phyloP scores from a whole-genome alignment of 306 rosid genomes.

The Hippophae rhamnoides region DNA sequence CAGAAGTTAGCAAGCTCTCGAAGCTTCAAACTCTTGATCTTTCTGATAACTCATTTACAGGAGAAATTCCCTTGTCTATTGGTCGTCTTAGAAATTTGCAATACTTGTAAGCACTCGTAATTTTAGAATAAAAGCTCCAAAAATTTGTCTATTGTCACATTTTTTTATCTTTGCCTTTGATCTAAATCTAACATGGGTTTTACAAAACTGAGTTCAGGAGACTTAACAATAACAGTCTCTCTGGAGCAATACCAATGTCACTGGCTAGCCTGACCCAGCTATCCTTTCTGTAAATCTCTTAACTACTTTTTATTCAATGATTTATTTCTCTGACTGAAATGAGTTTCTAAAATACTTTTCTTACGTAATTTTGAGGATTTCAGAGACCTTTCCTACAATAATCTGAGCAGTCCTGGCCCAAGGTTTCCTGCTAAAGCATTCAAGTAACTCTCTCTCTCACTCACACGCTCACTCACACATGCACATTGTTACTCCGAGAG shows the following conservation, averaged over 20 bases:
- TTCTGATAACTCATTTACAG: slow-evolving; percentile 64
- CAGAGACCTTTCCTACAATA: slow-evolving; percentile 89
- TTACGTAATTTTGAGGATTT: slow-evolving; percentile 23
- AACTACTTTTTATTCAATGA: slow-evolving; percentile 11
- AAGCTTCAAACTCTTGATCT: slow-evolving; percentile 90
- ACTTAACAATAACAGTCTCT: slow-evolving; percentile 82
- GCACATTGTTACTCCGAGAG: too few relatives aligned
- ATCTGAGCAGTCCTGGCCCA: slow-evolving; percentile 79
- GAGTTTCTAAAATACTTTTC: slow-evolving; percentile 20
- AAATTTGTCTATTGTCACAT: neutral
- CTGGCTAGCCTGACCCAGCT: slow-evolving; percentile 87
- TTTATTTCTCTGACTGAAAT: slow-evolving; percentile 9
- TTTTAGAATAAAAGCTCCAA: slow-evolving; percentile 7
- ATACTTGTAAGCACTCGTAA: slow-evolving; percentile 58
- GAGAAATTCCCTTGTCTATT: slow-evolving; percentile 59
- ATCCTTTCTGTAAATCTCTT: slow-evolving; percentile 66
- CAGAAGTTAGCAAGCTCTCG: slow-evolving; percentile 64
- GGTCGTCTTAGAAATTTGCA: slow-evolving; percentile 64
- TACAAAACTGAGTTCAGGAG: slow-evolving; percentile 51
- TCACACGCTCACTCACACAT: slow-evolving; percentile 2
- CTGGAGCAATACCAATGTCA: slow-evolving; percentile 60
- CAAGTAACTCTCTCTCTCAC: slow-evolving; percentile 42
- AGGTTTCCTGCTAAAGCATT: slow-evolving; percentile 85
- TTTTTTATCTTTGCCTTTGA: neutral
- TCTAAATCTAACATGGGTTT: slow-evolving; percentile 14